Percentiles rank a stretch among this genome's conserved stretches.
Evolutionary conservation across 768 basidiomycete species (phyloP).

Genomic region (Harrya chromipes): DNA sequence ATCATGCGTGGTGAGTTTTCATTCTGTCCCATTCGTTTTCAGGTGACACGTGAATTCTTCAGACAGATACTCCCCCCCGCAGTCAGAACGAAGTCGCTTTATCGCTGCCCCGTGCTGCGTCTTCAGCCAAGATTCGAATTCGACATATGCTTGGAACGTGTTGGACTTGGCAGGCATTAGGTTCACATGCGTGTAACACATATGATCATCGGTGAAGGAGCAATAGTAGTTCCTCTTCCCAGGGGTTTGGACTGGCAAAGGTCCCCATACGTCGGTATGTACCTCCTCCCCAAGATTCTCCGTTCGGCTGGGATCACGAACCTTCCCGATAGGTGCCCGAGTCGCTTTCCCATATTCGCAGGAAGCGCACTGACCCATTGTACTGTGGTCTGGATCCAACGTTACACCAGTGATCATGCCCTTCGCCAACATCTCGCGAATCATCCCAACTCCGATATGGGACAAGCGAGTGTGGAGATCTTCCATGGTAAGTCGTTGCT

Average conservation of each 20-base stretch:
- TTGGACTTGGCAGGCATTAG: slow-evolving; percentile 3
- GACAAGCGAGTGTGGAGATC: not conserved
- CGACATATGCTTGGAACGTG: slow-evolving; percentile 3
- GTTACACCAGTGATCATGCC: slow-evolving; percentile 2
- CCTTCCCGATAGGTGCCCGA: slow-evolving; percentile 6
- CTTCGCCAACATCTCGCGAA: slow-evolving; percentile 5
- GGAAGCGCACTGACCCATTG: slow-evolving; percentile 9
- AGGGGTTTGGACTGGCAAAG: not conserved
- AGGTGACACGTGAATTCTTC: not conserved
- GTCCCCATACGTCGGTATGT: slow-evolving; percentile 11
- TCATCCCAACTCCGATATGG: slow-evolving; percentile 1
- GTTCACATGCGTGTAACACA: not conserved
- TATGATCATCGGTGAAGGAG: slow-evolving; percentile 11
- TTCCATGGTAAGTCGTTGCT: not conserved
- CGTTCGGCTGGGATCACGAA: not conserved
- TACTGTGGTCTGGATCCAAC: not conserved
- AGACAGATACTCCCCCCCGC: slow-evolving; percentile 33
- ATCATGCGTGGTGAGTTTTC: not conserved
- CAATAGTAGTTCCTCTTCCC: slow-evolving; percentile 4
- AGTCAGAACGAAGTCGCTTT: slow-evolving; percentile 4
- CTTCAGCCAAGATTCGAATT: not conserved
- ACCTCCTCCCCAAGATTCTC: slow-evolving; percentile 5
- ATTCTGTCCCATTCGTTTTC: not conserved
- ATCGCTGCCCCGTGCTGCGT: not conserved
- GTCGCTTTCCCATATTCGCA: slow-evolving; percentile 11